Conservation (phyloP, 768 basidiomycete genomes). For the Tulasnella sp. region DNA sequence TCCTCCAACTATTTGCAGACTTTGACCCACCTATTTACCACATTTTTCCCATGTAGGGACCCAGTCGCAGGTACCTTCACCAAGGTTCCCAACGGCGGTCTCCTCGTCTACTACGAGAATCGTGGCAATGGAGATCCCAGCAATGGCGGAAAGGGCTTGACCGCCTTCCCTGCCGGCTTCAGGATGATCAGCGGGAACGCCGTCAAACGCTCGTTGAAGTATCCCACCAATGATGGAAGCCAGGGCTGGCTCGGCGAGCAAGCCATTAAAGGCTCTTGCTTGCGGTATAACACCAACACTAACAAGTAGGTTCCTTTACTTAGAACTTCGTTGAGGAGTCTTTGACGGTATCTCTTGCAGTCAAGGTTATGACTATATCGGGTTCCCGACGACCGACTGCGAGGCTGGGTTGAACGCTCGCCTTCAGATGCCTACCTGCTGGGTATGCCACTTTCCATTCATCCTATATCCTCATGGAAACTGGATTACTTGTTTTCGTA, state of each 20-base stretch:
- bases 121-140: not conserved
- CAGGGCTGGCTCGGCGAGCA: slow-evolving; percentile 34
- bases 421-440: not conserved
- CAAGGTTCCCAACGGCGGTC: slow-evolving; percentile 15
- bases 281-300: slow-evolving; percentile 18
- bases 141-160: slow-evolving; percentile 6
- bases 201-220: not conserved
- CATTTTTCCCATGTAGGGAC: not conserved
- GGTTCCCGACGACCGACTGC: slow-evolving; percentile 37
- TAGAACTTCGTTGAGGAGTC: not conserved
- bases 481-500: slow-evolving; percentile 14
- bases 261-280: slow-evolving; percentile 33
- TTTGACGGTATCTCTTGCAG: slow-evolving; percentile 16
- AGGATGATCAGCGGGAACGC: slow-evolving; percentile 18
- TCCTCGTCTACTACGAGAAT: slow-evolving; percentile 17
- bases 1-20: not conserved
- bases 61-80: slow-evolving; percentile 2
- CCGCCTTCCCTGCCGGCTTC: slow-evolving; percentile 14
- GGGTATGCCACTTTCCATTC: not conserved
- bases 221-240: slow-evolving; percentile 23
- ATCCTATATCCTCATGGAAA: not conserved
- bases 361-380: slow-evolving; percentile 28
- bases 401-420: slow-evolving; percentile 35
- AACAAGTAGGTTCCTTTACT: not conserved
- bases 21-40: no score